Evolutionary conservation across 305 asterid species (phyloP).

Genomic region (Rubia balearica): DNA sequence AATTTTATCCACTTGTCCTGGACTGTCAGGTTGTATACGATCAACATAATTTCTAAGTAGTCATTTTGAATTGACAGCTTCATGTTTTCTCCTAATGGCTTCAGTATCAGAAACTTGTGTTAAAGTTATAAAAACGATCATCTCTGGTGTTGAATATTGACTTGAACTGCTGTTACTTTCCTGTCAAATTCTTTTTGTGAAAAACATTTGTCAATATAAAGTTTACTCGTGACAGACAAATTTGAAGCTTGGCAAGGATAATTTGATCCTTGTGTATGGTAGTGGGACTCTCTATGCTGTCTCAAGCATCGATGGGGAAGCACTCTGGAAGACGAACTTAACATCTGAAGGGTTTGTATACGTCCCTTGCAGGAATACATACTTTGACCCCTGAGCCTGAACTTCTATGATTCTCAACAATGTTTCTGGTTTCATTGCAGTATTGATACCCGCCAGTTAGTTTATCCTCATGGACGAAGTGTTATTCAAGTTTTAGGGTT

Average conservation of each 20-base stretch:
- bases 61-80: neutral
- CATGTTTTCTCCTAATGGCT: neutral
- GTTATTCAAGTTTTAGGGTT: constrained; percentile 58
- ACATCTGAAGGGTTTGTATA: constrained; percentile 36
- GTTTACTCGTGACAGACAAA: constrained; percentile 36
- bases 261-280: constrained; percentile 55
- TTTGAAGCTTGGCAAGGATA: constrained; percentile 61
- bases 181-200: neutral
- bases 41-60: neutral
- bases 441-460: constrained; percentile 46
- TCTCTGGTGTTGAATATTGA: neutral
- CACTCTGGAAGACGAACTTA: constrained; percentile 78
- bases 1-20: neutral
- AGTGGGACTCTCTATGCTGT: constrained; percentile 76
- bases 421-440: constrained; percentile 38
- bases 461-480: constrained; percentile 64
- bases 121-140: neutral
- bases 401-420: neutral
- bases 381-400: neutral
- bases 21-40: neutral
- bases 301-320: constrained; percentile 80
- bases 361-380: constrained; percentile 6
- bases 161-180: neutral
- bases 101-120: neutral
- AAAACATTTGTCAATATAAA: neutral